A percentile compares a stretch with the other conserved stretches of the same genome.
Evolutionary conservation across 2,329 filamentous ascomycete species (phyloP).

Genomic region (Penicillium occitanis): DNA sequence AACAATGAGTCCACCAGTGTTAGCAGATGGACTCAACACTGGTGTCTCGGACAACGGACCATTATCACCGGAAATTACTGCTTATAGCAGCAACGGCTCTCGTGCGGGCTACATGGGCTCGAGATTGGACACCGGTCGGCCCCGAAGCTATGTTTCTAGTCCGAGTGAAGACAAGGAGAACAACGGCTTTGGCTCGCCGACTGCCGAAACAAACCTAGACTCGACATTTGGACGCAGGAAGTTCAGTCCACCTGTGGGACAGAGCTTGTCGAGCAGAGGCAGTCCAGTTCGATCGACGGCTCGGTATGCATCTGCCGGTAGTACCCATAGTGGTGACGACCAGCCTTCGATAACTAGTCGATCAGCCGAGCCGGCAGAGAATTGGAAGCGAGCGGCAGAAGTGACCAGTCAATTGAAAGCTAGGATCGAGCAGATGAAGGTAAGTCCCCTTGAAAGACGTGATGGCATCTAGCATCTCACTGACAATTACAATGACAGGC

Average conservation of each 20-base stretch:
- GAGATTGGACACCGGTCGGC: constrained; percentile 42
- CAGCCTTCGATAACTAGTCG: constrained; percentile 28
- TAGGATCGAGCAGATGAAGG: constrained; percentile 98
- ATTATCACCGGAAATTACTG: constrained; percentile 41
- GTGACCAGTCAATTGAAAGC: constrained; percentile 97
- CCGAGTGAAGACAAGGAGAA: constrained; percentile 78
- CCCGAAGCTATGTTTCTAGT: constrained; percentile 48
- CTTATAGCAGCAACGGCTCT: constrained; percentile 31
- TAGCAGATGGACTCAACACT: constrained; percentile 55
- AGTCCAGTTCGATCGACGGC: constrained; percentile 39
- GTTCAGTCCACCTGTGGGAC: constrained; percentile 45
- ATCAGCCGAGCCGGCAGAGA: constrained; percentile 67
- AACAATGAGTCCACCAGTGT: constrained; percentile 38
- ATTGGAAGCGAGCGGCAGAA: constrained; percentile 95
- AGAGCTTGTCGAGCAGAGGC: constrained; percentile 36
- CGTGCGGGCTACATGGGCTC: constrained; percentile 39
- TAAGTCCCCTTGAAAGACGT: constrained; percentile 15
- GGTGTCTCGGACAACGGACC: constrained; percentile 52
- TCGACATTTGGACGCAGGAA: constrained; percentile 41
- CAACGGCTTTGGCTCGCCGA: constrained; percentile 41
- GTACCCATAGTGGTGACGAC: constrained; percentile 36
- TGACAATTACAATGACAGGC: constrained; percentile 10
- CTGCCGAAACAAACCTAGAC: constrained; percentile 28
- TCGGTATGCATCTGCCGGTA: constrained; percentile 35
- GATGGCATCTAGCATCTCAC: background rate